These are phyloP conservation scores for Zymoseptoria tritici DNA, from an alignment of 2,329 filamentous ascomycete species.

Conservation along the genomic window DNA sequence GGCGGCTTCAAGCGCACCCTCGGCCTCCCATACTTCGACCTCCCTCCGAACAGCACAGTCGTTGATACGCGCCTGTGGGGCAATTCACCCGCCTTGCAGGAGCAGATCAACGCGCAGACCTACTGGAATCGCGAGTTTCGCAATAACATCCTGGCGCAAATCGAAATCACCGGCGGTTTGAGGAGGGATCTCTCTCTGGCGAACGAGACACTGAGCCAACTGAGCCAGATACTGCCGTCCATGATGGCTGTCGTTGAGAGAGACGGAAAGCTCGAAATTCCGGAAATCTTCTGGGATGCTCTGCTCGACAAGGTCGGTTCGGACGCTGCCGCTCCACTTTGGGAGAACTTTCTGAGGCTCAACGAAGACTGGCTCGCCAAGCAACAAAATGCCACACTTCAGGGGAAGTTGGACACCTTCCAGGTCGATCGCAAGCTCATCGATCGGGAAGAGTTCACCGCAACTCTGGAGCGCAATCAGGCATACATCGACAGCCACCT, in stretches of 20 bases:
- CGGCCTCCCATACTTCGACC: background rate
- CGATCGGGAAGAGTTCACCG: constrained; percentile 10
- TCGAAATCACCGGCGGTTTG: background rate
- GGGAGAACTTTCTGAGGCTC: constrained; percentile 22
- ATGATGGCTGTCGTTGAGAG: constrained; percentile 47
- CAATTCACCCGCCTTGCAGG: background rate
- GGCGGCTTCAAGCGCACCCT: background rate
- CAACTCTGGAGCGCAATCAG: background rate
- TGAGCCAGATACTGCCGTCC: constrained; percentile 47
- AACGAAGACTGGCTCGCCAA: constrained; percentile 33
- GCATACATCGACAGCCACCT: constrained; percentile 2
- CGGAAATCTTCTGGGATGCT: constrained; percentile 59
- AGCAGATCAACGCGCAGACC: background rate
- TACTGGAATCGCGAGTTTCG: background rate
- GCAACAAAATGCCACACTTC: constrained; percentile 31
- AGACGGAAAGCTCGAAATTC: constrained; percentile 48
- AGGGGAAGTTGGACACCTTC: constrained; percentile 8
- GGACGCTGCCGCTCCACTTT: constrained; percentile 37
- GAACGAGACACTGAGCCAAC: constrained; percentile 6
- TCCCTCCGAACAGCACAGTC: background rate
- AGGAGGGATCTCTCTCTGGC: background rate
- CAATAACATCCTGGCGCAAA: background rate
- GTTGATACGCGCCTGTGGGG: background rate
- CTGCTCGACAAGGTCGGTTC: constrained; percentile 48
- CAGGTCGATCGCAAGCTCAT: constrained; percentile 11